A percentile compares a stretch with the other conserved stretches of the same genome.
Evolutionary conservation across 2,329 filamentous ascomycete species (phyloP).

Genomic region (Phaeophleospora eucalypticola): DNA sequence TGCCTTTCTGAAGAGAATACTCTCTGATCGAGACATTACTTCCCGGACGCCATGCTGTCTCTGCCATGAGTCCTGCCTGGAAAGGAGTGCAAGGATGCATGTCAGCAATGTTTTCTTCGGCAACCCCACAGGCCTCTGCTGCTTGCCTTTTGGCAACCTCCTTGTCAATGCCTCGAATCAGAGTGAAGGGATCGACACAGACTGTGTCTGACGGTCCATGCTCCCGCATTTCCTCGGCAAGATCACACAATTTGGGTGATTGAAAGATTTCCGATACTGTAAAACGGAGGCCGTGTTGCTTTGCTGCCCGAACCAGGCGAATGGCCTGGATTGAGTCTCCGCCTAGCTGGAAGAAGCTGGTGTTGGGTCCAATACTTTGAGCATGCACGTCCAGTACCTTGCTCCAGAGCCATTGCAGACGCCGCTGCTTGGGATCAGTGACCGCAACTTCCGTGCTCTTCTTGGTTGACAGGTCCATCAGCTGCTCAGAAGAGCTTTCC

Average conservation of each 20-base stretch:
- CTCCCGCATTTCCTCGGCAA: neutral
- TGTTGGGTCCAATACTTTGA: slow-evolving; percentile 51
- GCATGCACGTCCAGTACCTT: slow-evolving; percentile 44
- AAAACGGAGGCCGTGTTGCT: slow-evolving; percentile 34
- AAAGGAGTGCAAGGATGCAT: too few species aligned
- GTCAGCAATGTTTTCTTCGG: too few species aligned
- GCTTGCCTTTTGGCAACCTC: too few species aligned
- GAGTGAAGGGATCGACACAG: too few species aligned
- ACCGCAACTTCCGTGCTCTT: slow-evolving; percentile 30
- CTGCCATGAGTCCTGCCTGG: too few species aligned
- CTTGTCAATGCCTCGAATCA: too few species aligned
- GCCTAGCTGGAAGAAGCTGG: slow-evolving; percentile 70
- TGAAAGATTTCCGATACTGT: slow-evolving; percentile 42
- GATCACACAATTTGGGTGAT: slow-evolving; percentile 34
- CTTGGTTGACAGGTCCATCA: slow-evolving; percentile 36
- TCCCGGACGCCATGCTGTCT: too few species aligned
- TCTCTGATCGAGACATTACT: too few species aligned
- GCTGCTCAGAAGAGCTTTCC: neutral
- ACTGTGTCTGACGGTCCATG: too few species aligned
- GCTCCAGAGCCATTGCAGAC: slow-evolving; percentile 52
- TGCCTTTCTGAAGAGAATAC: too few species aligned
- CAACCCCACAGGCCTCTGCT: too few species aligned
- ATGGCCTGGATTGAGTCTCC: slow-evolving; percentile 71
- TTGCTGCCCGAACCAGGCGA: slow-evolving; percentile 38
- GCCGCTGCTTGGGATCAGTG: slow-evolving; percentile 38